Percentiles rank a stretch among this genome's conserved stretches.
These are phyloP conservation scores for Posidonia australis DNA, from an alignment of 106 monocot genomes.

Conservation along the genomic window DNA sequence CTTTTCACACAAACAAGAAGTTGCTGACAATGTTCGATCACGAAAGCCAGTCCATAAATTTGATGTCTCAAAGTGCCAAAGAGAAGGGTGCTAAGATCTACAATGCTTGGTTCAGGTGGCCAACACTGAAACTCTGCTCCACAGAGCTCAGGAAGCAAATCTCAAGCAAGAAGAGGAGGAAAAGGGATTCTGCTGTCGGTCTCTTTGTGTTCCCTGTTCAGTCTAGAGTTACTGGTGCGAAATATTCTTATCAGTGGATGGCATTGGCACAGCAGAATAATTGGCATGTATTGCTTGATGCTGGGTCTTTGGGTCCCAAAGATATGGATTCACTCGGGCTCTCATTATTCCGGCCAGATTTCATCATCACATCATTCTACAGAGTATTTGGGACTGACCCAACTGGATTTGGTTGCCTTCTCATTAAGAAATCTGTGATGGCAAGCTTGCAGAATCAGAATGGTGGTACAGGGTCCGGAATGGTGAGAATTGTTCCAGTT, in stretches of 20 bases:
- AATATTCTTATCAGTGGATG: constrained; percentile 99
- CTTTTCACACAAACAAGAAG: constrained; percentile 93
- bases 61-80: constrained; percentile 75
- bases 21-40: constrained; percentile 95
- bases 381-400: constrained; percentile 81
- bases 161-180: constrained; percentile 69
- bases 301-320: constrained; percentile 89
- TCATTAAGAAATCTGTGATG: constrained; percentile 92
- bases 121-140: constrained; percentile 66
- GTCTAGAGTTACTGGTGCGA: constrained; percentile 76
- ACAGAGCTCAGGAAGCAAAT: constrained; percentile 78
- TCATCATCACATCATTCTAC: constrained; percentile 97
- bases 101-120: constrained; percentile 81
- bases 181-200: constrained; percentile 66
- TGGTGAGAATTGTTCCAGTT: constrained; percentile 84
- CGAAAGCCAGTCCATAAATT: constrained; percentile 89
- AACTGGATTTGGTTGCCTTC: constrained; percentile 83
- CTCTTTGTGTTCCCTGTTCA: constrained; percentile 94
- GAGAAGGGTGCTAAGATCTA: constrained; percentile 84
- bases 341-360: constrained; percentile 88
- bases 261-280: constrained; percentile 95
- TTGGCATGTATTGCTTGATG: constrained; percentile 98
- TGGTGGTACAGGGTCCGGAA: constrained; percentile 77
- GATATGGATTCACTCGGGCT: constrained; percentile 97
- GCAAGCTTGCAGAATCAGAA: constrained; percentile 60